Evolutionary conservation across 257 asterid genomes (phyloP).

Genomic region (Solanum rostratum): DNA sequence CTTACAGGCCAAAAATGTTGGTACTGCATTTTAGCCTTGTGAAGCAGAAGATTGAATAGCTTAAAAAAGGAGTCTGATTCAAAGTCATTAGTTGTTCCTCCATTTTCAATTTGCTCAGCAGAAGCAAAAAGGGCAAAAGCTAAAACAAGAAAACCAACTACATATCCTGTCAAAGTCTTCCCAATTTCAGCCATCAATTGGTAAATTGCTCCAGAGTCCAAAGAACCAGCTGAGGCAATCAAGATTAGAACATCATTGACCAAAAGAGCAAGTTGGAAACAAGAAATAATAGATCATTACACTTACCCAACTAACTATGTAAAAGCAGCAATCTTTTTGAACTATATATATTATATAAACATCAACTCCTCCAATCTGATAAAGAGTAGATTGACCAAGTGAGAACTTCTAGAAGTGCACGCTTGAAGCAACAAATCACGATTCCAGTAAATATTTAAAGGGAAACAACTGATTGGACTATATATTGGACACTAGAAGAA

Average conservation of each 20-base stretch:
- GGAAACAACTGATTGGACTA: not conserved
- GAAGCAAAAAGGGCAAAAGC: slow-evolving; percentile 21
- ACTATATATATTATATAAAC: not conserved
- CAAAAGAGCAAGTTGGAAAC: not conserved
- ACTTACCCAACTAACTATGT: not conserved
- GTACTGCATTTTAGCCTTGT: slow-evolving; percentile 10
- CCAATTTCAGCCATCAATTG: slow-evolving; percentile 35
- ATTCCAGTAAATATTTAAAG: not conserved
- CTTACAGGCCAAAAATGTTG: slow-evolving; percentile 54
- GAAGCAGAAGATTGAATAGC: slow-evolving; percentile 14
- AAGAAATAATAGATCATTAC: not conserved
- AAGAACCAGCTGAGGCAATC: not conserved
- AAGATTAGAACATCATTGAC: not conserved
- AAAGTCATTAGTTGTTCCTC: slow-evolving; percentile 4
- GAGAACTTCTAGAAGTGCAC: not conserved
- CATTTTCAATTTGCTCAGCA: slow-evolving; percentile 22
- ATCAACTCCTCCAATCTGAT: not conserved
- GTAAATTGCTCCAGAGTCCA: not conserved
- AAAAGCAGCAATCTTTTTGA: not conserved
- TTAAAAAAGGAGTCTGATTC: slow-evolving; percentile 16
- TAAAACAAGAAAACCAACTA: slow-evolving; percentile 15
- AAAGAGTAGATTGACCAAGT: not conserved
- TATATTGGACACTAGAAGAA: not conserved
- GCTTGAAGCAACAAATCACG: not conserved
- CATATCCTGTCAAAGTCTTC: slow-evolving; percentile 4